These are phyloP conservation scores for Suillus discolor DNA, from an alignment of 768 basidiomycete species.

Conservation along the genomic window DNA sequence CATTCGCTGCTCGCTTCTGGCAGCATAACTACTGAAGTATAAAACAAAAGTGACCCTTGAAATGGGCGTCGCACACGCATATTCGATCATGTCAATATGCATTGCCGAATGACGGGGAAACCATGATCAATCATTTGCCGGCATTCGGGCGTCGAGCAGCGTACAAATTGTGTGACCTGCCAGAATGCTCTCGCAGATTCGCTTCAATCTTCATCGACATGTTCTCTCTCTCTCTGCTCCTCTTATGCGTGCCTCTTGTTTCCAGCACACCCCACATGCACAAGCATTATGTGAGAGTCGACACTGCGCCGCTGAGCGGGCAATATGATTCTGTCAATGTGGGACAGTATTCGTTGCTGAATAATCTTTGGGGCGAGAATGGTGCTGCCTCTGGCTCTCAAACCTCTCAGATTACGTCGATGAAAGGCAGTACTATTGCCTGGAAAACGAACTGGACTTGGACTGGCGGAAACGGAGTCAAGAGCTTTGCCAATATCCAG, in stretches of 20 bases:
- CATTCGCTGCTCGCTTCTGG: neutral
- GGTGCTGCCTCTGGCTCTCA: slow-evolving; percentile 51
- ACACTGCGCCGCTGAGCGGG: slow-evolving; percentile 40
- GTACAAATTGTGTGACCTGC: neutral
- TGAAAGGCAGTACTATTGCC: slow-evolving; percentile 42
- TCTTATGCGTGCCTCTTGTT: slow-evolving; percentile 25
- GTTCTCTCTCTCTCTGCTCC: slow-evolving; percentile 5
- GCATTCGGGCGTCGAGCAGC: neutral
- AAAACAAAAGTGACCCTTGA: neutral
- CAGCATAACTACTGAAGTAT: neutral
- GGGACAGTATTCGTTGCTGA: slow-evolving; percentile 51
- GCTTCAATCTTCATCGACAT: neutral
- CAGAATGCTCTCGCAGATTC: too few relatives aligned
- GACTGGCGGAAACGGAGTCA: slow-evolving; percentile 48
- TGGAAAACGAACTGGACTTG: slow-evolving; percentile 62
- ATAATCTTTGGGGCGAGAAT: slow-evolving; percentile 48
- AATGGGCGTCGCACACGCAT: neutral
- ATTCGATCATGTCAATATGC: neutral
- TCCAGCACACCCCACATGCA: slow-evolving; percentile 9
- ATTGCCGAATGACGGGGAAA: neutral
- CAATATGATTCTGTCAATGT: slow-evolving; percentile 55
- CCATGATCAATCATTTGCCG: neutral
- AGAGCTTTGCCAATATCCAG: slow-evolving; percentile 64
- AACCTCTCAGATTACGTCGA: slow-evolving; percentile 49
- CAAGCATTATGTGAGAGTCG: slow-evolving; percentile 8